Evolutionary conservation across 345 rosid species (phyloP).

Genomic region (Pistacia vera): DNA sequence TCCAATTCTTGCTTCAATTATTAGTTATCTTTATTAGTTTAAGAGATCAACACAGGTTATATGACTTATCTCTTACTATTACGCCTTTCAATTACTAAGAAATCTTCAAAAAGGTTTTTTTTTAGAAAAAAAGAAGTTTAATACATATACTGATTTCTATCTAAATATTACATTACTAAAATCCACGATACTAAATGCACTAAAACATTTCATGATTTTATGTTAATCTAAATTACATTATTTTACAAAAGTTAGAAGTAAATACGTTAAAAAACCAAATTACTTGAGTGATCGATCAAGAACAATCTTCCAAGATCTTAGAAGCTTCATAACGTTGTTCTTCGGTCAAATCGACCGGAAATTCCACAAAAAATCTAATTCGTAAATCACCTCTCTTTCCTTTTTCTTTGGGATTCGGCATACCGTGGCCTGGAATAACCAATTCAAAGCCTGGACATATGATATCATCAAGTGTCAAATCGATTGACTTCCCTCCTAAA

Average conservation of each 20-base stretch:
- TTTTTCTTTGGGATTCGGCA: slow-evolving; percentile 57
- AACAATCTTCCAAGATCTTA: slow-evolving; percentile 57
- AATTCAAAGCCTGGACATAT: slow-evolving; percentile 69
- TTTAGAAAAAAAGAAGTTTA: no score
- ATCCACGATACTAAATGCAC: no score
- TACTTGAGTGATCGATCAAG: slow-evolving; percentile 13
- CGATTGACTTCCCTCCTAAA: slow-evolving; percentile 60
- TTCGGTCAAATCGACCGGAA: slow-evolving; percentile 53
- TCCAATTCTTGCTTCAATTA: no score
- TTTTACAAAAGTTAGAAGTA: background rate
- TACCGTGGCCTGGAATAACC: slow-evolving; percentile 69
- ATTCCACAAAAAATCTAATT: slow-evolving; percentile 57
- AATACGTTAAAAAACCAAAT: no score
- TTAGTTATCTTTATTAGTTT: no score
- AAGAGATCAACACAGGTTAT: no score
- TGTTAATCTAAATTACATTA: background rate
- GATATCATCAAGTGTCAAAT: slow-evolving; percentile 48
- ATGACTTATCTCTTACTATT: no score
- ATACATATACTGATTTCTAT: no score
- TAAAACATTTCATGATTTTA: no score
- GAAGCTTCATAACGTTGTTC: slow-evolving; percentile 52
- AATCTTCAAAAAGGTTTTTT: no score
- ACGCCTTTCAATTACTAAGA: no score
- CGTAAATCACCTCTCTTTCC: slow-evolving; percentile 66
- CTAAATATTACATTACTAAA: no score